phyloP scores from a whole-genome alignment of 441 rosid species.

The Mallotus japonicus region DNA sequence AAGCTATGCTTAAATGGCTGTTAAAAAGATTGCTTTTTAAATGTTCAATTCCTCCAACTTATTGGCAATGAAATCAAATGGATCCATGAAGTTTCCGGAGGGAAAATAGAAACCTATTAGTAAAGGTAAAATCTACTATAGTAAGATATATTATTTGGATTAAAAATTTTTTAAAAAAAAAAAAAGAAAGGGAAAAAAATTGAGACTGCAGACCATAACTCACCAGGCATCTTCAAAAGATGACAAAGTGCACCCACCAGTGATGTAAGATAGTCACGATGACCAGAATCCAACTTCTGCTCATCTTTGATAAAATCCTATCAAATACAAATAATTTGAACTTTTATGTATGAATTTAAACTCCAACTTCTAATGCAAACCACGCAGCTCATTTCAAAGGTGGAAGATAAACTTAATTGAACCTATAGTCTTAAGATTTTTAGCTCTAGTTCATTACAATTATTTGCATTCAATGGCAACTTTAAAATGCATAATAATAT shows the following conservation, averaged over 20 bases:
- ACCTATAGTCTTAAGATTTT: neutral
- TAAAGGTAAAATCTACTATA: neutral
- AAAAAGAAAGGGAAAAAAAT: neutral
- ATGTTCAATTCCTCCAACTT: neutral
- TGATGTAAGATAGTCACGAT: conserved; percentile 42
- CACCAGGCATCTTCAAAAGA: conserved; percentile 62
- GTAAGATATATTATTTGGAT: neutral
- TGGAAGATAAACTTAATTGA: neutral
- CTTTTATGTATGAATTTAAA: neutral
- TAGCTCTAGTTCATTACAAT: neutral
- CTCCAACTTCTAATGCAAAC: neutral
- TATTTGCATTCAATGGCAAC: neutral
- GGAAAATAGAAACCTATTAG: neutral
- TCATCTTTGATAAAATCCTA: conserved; percentile 46
- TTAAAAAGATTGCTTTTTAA: neutral
- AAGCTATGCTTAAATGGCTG: neutral
- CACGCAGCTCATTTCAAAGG: neutral
- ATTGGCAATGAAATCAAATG: neutral
- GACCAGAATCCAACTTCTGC: conserved; percentile 40
- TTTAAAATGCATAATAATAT: neutral
- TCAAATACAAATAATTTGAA: neutral
- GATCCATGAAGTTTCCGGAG: neutral
- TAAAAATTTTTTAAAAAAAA: neutral
- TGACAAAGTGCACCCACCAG: conserved; percentile 75
- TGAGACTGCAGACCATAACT: conserved; percentile 25